A percentile compares a stretch with the other conserved stretches of the same genome.
phyloP scores from a whole-genome alignment of 148 eudicot genomes.

The Camellia sinensis region DNA sequence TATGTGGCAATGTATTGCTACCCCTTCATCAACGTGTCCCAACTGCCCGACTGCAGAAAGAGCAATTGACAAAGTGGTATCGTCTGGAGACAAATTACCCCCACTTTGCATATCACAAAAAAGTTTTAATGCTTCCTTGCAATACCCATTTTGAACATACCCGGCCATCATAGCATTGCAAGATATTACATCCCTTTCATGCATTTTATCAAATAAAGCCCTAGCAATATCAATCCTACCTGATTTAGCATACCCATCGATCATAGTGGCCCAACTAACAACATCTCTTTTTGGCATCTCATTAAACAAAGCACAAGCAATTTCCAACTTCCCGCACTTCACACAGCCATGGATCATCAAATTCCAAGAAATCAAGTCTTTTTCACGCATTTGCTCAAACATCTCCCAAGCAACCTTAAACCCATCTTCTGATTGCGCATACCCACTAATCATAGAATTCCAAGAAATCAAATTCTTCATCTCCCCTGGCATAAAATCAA shows the following conservation, averaged over 20 bases:
- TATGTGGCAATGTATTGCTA: conserved; percentile 45
- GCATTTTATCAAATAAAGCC: conserved; percentile 48
- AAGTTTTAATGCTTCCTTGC: conserved; percentile 50
- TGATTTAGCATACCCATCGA: conserved; percentile 61
- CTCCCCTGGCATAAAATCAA: conserved; percentile 50
- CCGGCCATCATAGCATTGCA: conserved; percentile 78
- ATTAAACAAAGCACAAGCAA: conserved; percentile 46
- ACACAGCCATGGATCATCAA: conserved; percentile 55
- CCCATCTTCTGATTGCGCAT: conserved; percentile 38
- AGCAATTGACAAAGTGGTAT: conserved; percentile 44
- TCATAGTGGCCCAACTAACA: conserved; percentile 64
- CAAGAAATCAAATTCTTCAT: conserved; percentile 65
- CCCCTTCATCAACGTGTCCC: conserved; percentile 55
- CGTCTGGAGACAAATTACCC: conserved; percentile 46
- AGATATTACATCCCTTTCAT: conserved; percentile 51
- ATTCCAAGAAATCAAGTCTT: conserved; percentile 65
- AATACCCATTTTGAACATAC: conserved; percentile 51
- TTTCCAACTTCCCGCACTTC: conserved; percentile 49
- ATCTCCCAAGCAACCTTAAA: conserved; percentile 49
- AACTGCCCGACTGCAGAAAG: conserved; percentile 66
- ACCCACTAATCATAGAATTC: conserved; percentile 74
- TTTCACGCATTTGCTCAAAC: conserved; percentile 55
- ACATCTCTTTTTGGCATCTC: conserved; percentile 57
- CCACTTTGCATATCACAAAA: conserved; percentile 36
- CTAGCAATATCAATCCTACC: conserved; percentile 52